These are phyloP conservation scores for Kurtzmaniella quercitrusa DNA, from an alignment of 1,139 yeast genomes.

Conservation along the genomic window DNA sequence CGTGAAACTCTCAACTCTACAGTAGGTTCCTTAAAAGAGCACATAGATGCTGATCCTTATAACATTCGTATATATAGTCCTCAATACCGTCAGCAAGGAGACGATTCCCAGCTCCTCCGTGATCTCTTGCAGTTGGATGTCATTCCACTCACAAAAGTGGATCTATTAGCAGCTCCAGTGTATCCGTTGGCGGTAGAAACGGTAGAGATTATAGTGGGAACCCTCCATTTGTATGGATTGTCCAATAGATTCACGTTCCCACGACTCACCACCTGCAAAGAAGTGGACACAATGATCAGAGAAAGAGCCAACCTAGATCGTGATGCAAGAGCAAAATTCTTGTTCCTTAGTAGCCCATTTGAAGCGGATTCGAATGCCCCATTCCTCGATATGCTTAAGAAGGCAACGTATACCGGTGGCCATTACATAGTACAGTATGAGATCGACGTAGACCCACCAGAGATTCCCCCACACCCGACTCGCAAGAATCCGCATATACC, in stretches of 20 bases:
- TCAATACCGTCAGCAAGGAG: background rate
- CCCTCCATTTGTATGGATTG: background rate
- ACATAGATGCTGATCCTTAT: constrained; percentile 9
- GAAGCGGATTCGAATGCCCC: constrained; percentile 1
- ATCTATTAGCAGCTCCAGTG: constrained; percentile 1
- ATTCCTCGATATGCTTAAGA: background rate
- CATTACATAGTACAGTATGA: constrained; percentile 1
- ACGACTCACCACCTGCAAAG: background rate
- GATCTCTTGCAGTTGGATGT: constrained; percentile 26
- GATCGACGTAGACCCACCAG: background rate
- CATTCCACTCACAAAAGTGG: constrained; percentile 16
- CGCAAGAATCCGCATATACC: background rate
- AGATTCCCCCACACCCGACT: too few species aligned
- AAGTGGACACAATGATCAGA: background rate
- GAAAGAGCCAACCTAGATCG: background rate
- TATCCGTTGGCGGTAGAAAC: background rate
- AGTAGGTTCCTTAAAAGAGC: constrained; percentile 18
- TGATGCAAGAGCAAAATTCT: background rate
- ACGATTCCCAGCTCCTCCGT: background rate
- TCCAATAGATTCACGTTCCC: background rate
- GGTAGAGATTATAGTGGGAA: background rate
- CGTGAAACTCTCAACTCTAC: constrained; percentile 24
- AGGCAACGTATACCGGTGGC: background rate
- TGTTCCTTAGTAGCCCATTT: background rate
- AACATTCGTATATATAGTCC: background rate